Evolutionary conservation across 257 asterid species (phyloP).

Genomic region (Jacaranda copaia): DNA sequence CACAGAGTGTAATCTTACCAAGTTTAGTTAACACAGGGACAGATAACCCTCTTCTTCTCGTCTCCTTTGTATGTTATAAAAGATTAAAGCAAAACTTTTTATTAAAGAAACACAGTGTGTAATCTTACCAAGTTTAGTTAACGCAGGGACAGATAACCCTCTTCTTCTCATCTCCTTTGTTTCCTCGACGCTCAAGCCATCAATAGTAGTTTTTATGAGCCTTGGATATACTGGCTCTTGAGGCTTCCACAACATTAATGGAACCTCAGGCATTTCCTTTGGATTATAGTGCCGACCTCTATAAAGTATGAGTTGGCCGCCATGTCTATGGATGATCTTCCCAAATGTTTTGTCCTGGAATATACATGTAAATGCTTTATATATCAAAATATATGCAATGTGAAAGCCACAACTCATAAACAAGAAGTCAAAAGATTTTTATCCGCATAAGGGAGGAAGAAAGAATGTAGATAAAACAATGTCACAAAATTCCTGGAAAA

Average conservation of each 20-base stretch:
- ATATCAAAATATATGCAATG: not conserved
- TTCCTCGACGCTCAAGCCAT: conserved; percentile 86
- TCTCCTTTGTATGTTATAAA: conserved; percentile 78
- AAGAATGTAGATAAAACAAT: conserved; percentile 4
- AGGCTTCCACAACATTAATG: conserved; percentile 96
- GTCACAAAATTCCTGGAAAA: not conserved
- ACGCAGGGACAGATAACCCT: conserved; percentile 74
- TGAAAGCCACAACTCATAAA: conserved; percentile 5
- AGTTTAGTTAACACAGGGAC: conserved; percentile 79
- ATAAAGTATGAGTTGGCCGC: conserved; percentile 71
- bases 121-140: conserved; percentile 80
- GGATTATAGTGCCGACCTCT: conserved; percentile 81
- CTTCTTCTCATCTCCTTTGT: conserved; percentile 83
- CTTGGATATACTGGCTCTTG: conserved; percentile 94
- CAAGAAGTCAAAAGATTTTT: not conserved
- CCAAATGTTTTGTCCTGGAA: conserved; percentile 89
- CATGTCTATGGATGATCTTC: conserved; percentile 78
- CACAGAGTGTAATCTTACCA: conserved; percentile 51
- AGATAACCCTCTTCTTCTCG: conserved; percentile 79
- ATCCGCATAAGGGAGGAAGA: not conserved
- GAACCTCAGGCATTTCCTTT: conserved; percentile 69
- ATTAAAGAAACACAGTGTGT: conserved; percentile 9
- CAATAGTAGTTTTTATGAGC: conserved; percentile 83
- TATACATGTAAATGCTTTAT: conserved; percentile 19
- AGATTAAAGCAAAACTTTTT: not conserved